These are phyloP conservation scores for Chalciporus sp. DNA, from an alignment of 1,284 basidiomycete genomes.

Conservation along the genomic window DNA sequence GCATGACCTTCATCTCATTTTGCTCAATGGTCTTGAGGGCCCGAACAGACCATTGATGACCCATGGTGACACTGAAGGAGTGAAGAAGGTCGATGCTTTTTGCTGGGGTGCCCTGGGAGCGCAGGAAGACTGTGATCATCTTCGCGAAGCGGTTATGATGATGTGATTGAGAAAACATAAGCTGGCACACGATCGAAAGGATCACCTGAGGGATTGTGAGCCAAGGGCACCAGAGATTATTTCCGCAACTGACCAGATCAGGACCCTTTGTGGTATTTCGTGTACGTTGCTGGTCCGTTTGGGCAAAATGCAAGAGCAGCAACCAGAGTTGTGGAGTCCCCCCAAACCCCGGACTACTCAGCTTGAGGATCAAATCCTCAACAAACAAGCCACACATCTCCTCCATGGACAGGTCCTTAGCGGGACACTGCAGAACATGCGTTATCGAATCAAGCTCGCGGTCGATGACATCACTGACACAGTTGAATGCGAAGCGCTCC, in stretches of 20 bases:
- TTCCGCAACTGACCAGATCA: constrained; percentile 21
- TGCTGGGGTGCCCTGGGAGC: constrained; percentile 26
- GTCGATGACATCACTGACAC: constrained; percentile 8
- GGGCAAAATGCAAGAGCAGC: constrained; percentile 10
- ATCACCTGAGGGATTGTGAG: background rate
- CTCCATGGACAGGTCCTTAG: constrained; percentile 14
- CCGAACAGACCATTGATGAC: constrained; percentile 27
- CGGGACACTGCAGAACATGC: constrained; percentile 7
- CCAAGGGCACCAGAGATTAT: background rate
- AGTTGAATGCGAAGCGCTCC: constrained; percentile 15
- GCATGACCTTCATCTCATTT: constrained; percentile 1
- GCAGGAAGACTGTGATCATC: constrained; percentile 30
- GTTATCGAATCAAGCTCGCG: constrained; percentile 11
- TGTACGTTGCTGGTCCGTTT: constrained; percentile 15
- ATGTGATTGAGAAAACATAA: constrained; percentile 21
- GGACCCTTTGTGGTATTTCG: constrained; percentile 21
- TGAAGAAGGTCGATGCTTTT: constrained; percentile 32
- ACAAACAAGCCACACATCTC: constrained; percentile 12
- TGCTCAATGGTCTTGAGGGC: constrained; percentile 1
- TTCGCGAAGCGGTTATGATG: constrained; percentile 21
- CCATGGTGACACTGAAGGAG: constrained; percentile 32
- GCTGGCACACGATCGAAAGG: constrained; percentile 9
- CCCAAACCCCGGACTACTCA: constrained; percentile 10
- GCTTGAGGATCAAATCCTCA: constrained; percentile 8
- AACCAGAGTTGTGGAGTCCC: constrained; percentile 21